Conservation (phyloP, 73 alveolate species). For the Paramecium sexaurelia region DNA sequence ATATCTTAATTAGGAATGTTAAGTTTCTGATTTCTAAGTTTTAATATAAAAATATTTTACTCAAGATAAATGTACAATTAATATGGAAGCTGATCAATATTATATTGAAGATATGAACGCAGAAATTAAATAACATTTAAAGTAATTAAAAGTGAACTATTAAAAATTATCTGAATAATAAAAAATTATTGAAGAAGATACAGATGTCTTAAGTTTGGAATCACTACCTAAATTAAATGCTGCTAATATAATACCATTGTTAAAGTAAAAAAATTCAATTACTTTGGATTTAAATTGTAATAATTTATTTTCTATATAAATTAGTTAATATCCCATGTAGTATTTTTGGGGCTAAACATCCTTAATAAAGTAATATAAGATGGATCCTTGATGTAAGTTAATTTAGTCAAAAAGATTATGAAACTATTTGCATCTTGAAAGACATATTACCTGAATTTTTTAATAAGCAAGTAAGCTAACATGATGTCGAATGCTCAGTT, state of each 20-base stretch:
- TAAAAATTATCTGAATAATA: background rate
- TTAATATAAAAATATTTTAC: background rate
- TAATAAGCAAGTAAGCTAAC: background rate
- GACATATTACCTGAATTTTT: slow-evolving; percentile 5
- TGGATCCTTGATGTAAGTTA: slow-evolving; percentile 5
- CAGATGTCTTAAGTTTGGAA: background rate
- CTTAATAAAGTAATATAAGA: background rate
- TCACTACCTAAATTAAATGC: slow-evolving; percentile 24
- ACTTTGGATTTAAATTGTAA: background rate
- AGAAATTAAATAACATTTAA: background rate
- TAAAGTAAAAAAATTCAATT: background rate
- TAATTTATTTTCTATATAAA: background rate
- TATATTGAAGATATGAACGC: background rate
- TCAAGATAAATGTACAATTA: background rate
- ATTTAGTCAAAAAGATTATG: background rate
- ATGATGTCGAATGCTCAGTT: background rate
- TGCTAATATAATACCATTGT: background rate
- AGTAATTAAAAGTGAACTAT: background rate
- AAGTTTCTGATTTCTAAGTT: background rate
- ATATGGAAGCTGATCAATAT: background rate
- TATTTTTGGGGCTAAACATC: slow-evolving; percentile 2
- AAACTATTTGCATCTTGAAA: background rate
- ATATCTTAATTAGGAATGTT: background rate
- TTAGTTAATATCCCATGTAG: background rate
- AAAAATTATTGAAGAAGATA: slow-evolving; percentile 3